Base-by-base conservation (phyloP, 345 rosid genomes). In the Rhodamnia rubescens region DNA sequence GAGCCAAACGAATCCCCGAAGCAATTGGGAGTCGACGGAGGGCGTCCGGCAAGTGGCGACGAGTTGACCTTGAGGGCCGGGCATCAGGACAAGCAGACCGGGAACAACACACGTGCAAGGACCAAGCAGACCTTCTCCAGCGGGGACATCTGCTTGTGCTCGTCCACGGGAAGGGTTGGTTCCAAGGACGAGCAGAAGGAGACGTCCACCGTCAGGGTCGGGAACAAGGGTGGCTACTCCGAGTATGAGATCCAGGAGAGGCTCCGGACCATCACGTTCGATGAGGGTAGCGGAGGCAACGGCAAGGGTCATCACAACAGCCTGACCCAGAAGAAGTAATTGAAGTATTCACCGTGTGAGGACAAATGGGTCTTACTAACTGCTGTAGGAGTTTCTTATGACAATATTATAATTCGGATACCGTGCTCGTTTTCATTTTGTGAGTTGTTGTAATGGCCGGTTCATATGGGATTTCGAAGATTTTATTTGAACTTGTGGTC, bases 151-250 rank as follows among this genome's bases (percentile, higher is more conserved):
- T 85, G 12, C 51, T 49, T 49, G 51, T 49, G 51, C 51, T 59
- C 84, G 29, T 83, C 85, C 16, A 83, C 56, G 1, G 85, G 88
- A 49, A 85, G 83, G 58, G 49, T 69, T 44, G 88, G 89, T 5
- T 50, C n/a, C 49, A 61, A 83, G 83, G 86, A 85, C 42, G 90
- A 89, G 86, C 44, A 5, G 56, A 83, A 83, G 59, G 44, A 56
- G 21, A 85, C 87, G n/a, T 4, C 54, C 27, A 85, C 85, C 5
- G 13, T 83, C 53, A 81, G 29, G 86, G 47, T 69, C 51, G 89
- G 85, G 14, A 84, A 87, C 82, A 87, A 83, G 44, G 13, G 69
- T 3, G 85, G 87, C 59, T 85, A 78, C 36, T 20, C 44, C 50
- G 87, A 87, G 81, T 80, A 83, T 53, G 81, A 89, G 81, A 10